A percentile compares a stretch with the other conserved stretches of the same genome.
Evolutionary conservation across 192 early-diverging fungal genomes (phyloP).

Genomic region (Coemansia aciculifera): DNA sequence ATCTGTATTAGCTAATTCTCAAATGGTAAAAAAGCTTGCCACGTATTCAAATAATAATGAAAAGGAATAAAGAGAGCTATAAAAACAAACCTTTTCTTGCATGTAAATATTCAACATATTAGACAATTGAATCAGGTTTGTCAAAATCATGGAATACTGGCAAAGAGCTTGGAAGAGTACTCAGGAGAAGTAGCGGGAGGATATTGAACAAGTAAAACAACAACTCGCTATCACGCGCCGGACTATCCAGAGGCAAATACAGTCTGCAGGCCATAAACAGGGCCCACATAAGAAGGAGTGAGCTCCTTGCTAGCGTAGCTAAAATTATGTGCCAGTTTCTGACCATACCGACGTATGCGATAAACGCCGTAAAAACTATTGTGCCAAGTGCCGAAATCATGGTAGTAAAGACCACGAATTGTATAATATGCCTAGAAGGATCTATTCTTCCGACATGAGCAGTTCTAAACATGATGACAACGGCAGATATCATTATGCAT

Average conservation of each 20-base stretch:
- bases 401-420: constrained; percentile 10
- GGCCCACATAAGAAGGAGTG: constrained; percentile 22
- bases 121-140: too few relatives aligned
- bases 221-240: constrained; percentile 17
- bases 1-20: too few relatives aligned
- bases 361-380: not conserved
- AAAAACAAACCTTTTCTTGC: too few relatives aligned
- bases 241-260: constrained; percentile 14
- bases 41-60: too few relatives aligned
- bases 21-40: too few relatives aligned
- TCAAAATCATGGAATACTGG: not conserved
- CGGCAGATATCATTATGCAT: constrained; percentile 2
- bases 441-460: not conserved
- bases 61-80: too few relatives aligned
- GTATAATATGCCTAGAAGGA: constrained; percentile 1
- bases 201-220: constrained; percentile 22
- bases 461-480: constrained; percentile 18
- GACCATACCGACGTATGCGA: not conserved
- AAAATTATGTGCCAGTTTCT: not conserved
- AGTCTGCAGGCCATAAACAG: constrained; percentile 16
- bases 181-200: constrained; percentile 12
- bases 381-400: not conserved
- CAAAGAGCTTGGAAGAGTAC: not conserved
- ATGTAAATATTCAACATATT: too few relatives aligned
- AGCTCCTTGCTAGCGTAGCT: not conserved